Percentiles rank a stretch among this genome's conserved stretches.
phyloP scores from a whole-genome alignment of 805 yeast species.

The Lipomyces yamanashiensis region DNA sequence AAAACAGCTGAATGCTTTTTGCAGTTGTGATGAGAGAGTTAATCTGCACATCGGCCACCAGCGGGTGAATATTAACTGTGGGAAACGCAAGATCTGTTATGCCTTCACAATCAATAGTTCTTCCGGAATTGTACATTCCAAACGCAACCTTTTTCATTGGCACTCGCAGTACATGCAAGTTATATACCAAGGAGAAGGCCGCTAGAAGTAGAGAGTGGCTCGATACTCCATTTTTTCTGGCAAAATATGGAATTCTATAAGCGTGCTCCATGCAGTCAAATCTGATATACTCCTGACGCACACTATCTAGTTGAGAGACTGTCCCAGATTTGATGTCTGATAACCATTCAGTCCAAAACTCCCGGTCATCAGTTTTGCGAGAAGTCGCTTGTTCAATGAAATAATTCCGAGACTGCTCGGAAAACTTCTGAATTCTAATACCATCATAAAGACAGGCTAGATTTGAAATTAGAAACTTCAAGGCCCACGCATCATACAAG shows the following conservation, averaged over 20 bases:
- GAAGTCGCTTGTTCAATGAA: not conserved
- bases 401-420: not conserved
- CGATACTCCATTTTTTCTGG: not conserved
- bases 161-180: not conserved
- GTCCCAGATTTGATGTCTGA: not conserved
- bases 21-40: constrained; percentile 13
- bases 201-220: constrained; percentile 21
- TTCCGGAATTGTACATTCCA: constrained; percentile 39
- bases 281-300: not conserved
- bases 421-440: not conserved
- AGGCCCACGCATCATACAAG: constrained; percentile 41
- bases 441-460: constrained; percentile 19
- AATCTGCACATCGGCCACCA: constrained; percentile 12
- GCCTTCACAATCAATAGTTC: constrained; percentile 25
- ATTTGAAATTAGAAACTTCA: constrained; percentile 16
- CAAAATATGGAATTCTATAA: not conserved
- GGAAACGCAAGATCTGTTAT: constrained; percentile 27
- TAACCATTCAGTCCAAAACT: constrained; percentile 3
- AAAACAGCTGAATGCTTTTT: constrained; percentile 13
- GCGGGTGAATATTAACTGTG: constrained; percentile 36
- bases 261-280: not conserved
- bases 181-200: constrained; percentile 20
- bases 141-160: constrained; percentile 10
- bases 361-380: not conserved
- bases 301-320: not conserved